Percentiles rank a stretch among this genome's conserved stretches.
Conservation (phyloP, 768 basidiomycete species). For the Tricholoma terreum region DNA sequence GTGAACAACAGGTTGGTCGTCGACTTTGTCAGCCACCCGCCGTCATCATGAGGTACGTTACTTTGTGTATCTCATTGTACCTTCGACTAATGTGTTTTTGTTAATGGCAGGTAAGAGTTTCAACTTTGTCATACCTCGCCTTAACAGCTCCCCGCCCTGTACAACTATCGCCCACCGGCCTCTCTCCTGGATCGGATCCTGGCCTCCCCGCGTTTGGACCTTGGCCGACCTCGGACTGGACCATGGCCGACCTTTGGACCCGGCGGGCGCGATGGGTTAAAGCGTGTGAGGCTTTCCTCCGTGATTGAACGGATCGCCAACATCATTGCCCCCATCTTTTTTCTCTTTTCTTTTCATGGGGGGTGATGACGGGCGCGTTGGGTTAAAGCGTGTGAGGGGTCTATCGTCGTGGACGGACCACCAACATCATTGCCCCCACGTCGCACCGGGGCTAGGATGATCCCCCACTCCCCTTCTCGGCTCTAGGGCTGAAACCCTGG, state of each 20-base stretch:
- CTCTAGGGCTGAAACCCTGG: background rate
- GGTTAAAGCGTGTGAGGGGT: background rate
- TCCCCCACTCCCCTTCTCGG: conserved; percentile 1
- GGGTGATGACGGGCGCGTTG: background rate
- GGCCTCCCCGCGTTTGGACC: background rate
- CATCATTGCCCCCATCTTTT: background rate
- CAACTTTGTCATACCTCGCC: background rate
- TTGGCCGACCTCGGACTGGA: background rate
- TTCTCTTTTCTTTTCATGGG: no score
- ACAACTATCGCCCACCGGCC: background rate
- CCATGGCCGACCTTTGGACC: background rate
- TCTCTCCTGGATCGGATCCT: background rate
- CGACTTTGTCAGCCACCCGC: background rate
- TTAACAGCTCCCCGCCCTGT: background rate
- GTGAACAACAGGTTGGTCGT: background rate
- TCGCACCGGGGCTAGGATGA: conserved; percentile 1
- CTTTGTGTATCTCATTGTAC: background rate
- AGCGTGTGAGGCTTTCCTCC: conserved; percentile 1
- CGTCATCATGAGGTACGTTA: background rate
- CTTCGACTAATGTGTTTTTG: background rate
- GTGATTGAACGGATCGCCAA: no score
- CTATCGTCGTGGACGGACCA: no score
- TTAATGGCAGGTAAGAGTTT: background rate
- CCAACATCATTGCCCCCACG: no score
- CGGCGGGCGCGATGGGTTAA: background rate